Evolutionary conservation across 176 grass and related monocot genomes (phyloP).

Genomic region (Echinochloa phyllopogon): DNA sequence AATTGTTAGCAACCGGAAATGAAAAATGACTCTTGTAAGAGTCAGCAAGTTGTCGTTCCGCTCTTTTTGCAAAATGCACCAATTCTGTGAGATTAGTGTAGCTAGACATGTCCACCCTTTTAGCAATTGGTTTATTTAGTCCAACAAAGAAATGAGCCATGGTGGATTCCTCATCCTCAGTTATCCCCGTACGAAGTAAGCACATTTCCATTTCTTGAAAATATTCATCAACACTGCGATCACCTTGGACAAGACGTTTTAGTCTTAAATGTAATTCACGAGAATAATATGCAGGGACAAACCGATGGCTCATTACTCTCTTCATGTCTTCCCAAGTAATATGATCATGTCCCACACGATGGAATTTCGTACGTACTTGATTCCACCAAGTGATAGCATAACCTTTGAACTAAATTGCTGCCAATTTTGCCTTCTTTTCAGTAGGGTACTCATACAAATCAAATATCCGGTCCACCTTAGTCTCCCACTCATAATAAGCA

Average conservation of each 20-base stretch:
- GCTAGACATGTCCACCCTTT: not conserved
- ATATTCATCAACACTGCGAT: not conserved
- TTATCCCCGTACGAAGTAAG: not conserved
- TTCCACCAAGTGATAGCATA: not conserved
- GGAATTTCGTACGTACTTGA: not conserved
- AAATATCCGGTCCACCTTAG: not conserved
- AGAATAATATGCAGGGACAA: not conserved
- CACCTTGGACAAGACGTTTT: not conserved
- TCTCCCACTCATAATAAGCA: not conserved
- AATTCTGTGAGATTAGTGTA: not conserved
- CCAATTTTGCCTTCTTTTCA: not conserved
- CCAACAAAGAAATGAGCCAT: not conserved
- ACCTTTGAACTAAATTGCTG: not conserved
- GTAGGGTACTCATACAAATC: not conserved
- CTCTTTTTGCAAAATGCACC: not conserved
- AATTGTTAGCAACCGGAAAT: not conserved
- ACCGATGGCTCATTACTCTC: not conserved
- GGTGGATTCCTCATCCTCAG: not conserved
- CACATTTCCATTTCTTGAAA: not conserved
- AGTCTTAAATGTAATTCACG: not conserved
- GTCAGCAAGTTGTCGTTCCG: not conserved
- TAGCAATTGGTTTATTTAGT: not conserved
- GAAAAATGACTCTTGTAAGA: not conserved
- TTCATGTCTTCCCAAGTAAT: conserved; percentile 2
- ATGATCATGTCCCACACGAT: not conserved